Base-by-base conservation (phyloP, 495 filamentous ascomycete genomes). In the Aspergillus cavernicola region DNA sequence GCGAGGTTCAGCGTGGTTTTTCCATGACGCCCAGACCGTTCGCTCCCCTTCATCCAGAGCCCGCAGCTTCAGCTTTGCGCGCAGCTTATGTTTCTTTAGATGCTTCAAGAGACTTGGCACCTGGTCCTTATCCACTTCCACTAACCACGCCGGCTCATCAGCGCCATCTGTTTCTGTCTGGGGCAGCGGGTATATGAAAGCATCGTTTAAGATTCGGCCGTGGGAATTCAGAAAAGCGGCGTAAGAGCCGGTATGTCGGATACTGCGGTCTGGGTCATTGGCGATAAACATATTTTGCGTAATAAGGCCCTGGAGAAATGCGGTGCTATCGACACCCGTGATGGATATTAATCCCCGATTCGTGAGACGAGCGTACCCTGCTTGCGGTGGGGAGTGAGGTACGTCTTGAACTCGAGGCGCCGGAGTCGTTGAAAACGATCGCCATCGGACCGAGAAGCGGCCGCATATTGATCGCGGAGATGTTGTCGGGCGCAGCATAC, bases 241-340 rank as follows among this genome's bases (percentile, higher is more conserved):
- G 71, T 95, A 97, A 65, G 82, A 82, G 13, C 83, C 82, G 3
- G 52, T 67, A 9, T 43, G 69, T 41, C 64, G 67, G 23, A 53
- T 63, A 20, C 53, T 36, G 55, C 61, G 50, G 54, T 61, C 62
- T 59, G 66, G 56, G 54, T 74, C 72, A 46, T 74, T 73, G 11
- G 69, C 57, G 0, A 74, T 66, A 10, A 71, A 74, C 59, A 97
- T 80, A 58, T 91, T 87, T 52, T 82, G 80, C 0, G 92, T 95
- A 39, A 89, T 83, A 41, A 93, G 75, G 50, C 91, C 92, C 70
- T 97, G 92, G 11, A 98, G 83, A 73, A 86, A 97, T 35, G 85
- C 84, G 7, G 87, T 74, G 33, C 88, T 85, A 64, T 97, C 93
- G 42, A 70, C 68, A 38, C 93, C 93, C 39, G 83, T 78, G 45